These are phyloP conservation scores for Psilocybe mexicana DNA, from an alignment of 1,284 basidiomycete species.

Conservation along the genomic window DNA sequence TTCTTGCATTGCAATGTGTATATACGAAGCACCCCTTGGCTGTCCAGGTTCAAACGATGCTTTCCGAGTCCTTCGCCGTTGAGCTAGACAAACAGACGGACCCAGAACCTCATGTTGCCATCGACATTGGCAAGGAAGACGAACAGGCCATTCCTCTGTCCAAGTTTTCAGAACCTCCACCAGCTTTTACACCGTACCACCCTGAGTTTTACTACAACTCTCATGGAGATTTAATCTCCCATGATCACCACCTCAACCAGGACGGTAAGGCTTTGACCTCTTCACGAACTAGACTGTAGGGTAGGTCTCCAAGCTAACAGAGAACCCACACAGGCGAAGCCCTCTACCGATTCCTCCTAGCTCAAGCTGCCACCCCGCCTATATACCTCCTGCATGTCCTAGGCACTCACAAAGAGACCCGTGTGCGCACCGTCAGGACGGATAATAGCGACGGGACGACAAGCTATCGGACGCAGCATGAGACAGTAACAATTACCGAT, in stretches of 20 bases:
- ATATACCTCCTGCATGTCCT: conserved; percentile 49
- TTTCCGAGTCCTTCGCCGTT: not conserved
- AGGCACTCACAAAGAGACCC: conserved; percentile 61
- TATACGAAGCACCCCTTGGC: not conserved
- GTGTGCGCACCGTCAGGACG: conserved; percentile 46
- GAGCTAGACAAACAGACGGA: not conserved
- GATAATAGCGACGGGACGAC: conserved; percentile 36
- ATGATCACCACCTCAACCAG: conserved; percentile 69
- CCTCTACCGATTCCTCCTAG: conserved; percentile 69
- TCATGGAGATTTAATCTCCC: conserved; percentile 60
- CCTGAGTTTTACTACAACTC: conserved; percentile 56
- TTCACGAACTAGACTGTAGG: conserved; percentile 13
- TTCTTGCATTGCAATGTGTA: not conserved
- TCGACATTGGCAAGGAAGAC: conserved; percentile 10
- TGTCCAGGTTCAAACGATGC: not conserved
- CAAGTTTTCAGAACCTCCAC: conserved; percentile 48
- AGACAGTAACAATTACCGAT: conserved; percentile 58
- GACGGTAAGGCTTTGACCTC: conserved; percentile 62
- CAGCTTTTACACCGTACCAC: conserved; percentile 61
- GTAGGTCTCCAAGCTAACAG: too few relatives aligned
- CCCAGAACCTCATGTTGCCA: not conserved
- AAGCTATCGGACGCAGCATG: conserved; percentile 38
- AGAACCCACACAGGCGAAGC: conserved; percentile 54
- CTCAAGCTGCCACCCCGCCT: conserved; percentile 52
- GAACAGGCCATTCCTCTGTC: conserved; percentile 20